Evolutionary conservation across 371 early-diverging fungal species (phyloP).

Genomic region (Mortierella sp.): DNA sequence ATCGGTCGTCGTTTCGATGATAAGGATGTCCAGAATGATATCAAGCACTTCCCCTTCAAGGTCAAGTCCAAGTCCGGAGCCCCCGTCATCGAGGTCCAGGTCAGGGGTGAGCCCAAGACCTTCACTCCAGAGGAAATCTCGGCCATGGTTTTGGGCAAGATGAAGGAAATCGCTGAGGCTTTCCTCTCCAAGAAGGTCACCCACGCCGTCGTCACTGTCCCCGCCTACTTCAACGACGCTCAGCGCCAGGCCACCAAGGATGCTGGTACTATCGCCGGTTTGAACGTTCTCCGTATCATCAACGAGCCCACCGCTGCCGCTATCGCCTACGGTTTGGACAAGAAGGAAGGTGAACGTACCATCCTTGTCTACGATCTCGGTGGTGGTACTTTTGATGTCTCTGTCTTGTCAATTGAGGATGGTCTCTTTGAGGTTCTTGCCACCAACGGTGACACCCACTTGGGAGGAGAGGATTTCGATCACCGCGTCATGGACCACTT

Average conservation of each 20-base stretch:
- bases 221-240: constrained; percentile 96
- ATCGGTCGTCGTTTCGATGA: constrained; percentile 96
- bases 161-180: constrained; percentile 97
- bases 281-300: constrained; percentile 97
- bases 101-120: constrained; percentile 86
- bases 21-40: constrained; percentile 88
- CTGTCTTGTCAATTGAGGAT: constrained; percentile 92
- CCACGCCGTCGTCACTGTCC: constrained; percentile 97
- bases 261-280: constrained; percentile 94
- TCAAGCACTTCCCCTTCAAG: constrained; percentile 94
- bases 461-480: constrained; percentile 99
- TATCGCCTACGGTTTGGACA: constrained; percentile 97
- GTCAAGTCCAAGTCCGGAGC: constrained; percentile 82
- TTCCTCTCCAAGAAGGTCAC: constrained; percentile 90
- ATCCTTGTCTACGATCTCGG: constrained; percentile 97
- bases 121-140: constrained; percentile 98
- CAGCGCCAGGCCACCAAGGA: constrained; percentile 99
- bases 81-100: constrained; percentile 85
- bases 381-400: constrained; percentile 98
- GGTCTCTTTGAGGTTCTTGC: constrained; percentile 96
- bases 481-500: constrained; percentile 86
- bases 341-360: constrained; percentile 85
- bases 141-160: constrained; percentile 94
- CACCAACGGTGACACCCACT: constrained; percentile 97
- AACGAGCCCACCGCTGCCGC: constrained; percentile 99